These are phyloP conservation scores for Coniferiporia sulphurascens DNA, from an alignment of 1,284 basidiomycete species.

Conservation along the genomic window DNA sequence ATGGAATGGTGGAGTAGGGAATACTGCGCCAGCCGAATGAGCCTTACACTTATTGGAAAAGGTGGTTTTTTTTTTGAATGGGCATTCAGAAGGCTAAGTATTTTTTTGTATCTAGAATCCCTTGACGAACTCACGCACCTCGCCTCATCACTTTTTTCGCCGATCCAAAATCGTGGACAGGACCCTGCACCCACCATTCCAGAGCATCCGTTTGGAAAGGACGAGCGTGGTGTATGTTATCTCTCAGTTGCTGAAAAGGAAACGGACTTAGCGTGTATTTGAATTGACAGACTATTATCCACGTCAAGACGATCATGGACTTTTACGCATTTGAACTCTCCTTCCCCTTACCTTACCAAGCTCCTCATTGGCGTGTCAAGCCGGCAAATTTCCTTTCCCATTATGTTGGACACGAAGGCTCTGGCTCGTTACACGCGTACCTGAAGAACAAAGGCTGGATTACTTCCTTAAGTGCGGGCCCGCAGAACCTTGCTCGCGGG, in stretches of 20 bases:
- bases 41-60: conserved; percentile 85
- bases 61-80: conserved; percentile 38
- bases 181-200: conserved; percentile 64
- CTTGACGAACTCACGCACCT: conserved; percentile 73
- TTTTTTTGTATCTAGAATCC: conserved; percentile 50
- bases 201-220: conserved; percentile 72
- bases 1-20: conserved; percentile 94
- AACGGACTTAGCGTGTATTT: conserved; percentile 8
- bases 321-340: conserved; percentile 85
- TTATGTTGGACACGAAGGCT: conserved; percentile 94
- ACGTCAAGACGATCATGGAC: conserved; percentile 88
- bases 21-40: conserved; percentile 95
- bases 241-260: background rate
- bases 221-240: conserved; percentile 69
- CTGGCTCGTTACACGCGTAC: conserved; percentile 89
- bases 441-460: conserved; percentile 93
- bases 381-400: conserved; percentile 81
- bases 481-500: conserved; percentile 70
- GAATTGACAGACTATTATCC: conserved; percentile 65
- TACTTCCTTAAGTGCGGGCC: conserved; percentile 72
- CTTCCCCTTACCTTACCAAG: conserved; percentile 85
- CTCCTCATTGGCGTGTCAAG: conserved; percentile 76
- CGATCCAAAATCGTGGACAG: conserved; percentile 65
- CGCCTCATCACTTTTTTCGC: conserved; percentile 74
- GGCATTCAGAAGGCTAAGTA: background rate